Conservation (phyloP, 371 early-diverging fungal species). For the Mucor piriformis region DNA sequence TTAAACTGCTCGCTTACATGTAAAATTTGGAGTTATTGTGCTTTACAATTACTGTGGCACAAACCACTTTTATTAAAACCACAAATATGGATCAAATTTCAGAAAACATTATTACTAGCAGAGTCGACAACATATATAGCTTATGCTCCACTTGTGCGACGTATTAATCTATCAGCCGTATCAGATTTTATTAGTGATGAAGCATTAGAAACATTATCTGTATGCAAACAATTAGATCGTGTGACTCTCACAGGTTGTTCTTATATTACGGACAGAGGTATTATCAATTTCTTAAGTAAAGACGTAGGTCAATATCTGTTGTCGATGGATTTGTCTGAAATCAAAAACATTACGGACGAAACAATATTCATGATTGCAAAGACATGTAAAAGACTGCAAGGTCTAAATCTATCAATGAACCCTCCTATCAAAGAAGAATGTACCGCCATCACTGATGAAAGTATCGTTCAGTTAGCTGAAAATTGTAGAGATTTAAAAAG, state of each 20-base stretch:
- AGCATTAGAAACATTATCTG: conserved; percentile 37
- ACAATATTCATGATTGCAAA: conserved; percentile 40
- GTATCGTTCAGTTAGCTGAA: conserved; percentile 43
- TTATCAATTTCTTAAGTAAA: conserved; percentile 41
- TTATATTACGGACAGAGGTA: conserved; percentile 47
- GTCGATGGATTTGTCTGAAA: conserved; percentile 50
- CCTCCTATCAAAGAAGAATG: conserved; percentile 31
- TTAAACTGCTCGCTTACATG: conserved; percentile 47
- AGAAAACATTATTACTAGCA: conserved; percentile 18
- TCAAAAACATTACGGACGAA: conserved; percentile 38
- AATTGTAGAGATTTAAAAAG: conserved; percentile 42
- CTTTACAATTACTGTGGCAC: conserved; percentile 55
- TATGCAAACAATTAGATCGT: conserved; percentile 62
- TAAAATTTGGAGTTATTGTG: conserved; percentile 50
- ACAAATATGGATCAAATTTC: conserved; percentile 32
- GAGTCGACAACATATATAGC: conserved; percentile 34
- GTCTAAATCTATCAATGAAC: conserved; percentile 47
- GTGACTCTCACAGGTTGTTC: conserved; percentile 59
- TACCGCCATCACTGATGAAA: conserved; percentile 38
- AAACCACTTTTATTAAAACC: conserved; percentile 45
- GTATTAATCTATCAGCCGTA: conserved; percentile 63
- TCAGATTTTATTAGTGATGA: conserved; percentile 48
- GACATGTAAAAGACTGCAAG: conserved; percentile 44
- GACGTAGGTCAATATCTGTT: conserved; percentile 32
- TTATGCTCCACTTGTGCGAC: conserved; percentile 59